A percentile compares a stretch with the other conserved stretches of the same genome.
phyloP scores from a whole-genome alignment of 768 basidiomycete genomes.

The Epithele typhae region DNA sequence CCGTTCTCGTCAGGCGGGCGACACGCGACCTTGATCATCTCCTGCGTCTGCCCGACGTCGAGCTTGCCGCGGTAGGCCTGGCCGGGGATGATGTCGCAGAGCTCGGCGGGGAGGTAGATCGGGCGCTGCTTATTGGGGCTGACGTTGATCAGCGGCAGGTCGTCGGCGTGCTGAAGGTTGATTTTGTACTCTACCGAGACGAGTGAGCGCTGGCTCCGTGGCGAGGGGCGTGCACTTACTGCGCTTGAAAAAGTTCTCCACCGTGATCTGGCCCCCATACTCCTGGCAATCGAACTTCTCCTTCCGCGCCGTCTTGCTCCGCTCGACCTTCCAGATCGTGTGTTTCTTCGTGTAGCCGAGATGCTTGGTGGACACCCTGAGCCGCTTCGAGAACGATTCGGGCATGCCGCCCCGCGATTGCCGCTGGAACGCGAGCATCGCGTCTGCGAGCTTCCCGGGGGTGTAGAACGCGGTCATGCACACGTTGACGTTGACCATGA shows the following conservation, averaged over 20 bases:
- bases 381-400: conserved; percentile 42
- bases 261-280: conserved; percentile 48
- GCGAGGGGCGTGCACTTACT: conserved; percentile 43
- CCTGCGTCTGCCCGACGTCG: conserved; percentile 51
- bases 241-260: conserved; percentile 57
- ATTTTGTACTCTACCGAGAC: conserved; percentile 51
- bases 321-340: conserved; percentile 27
- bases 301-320: conserved; percentile 13
- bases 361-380: conserved; percentile 56
- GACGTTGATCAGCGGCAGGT: conserved; percentile 32
- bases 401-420: conserved; percentile 43
- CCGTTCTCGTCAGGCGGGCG: conserved; percentile 60
- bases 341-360: conserved; percentile 51
- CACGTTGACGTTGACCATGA: conserved; percentile 52
- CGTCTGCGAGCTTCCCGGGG: conserved; percentile 59
- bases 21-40: conserved; percentile 72
- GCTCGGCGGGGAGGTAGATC: conserved; percentile 57
- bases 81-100: conserved; percentile 61
- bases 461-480: conserved; percentile 53
- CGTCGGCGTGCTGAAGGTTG: conserved; percentile 36
- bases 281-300: conserved; percentile 55
- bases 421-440: conserved; percentile 44
- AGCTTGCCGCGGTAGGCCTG: conserved; percentile 61
- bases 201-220: not conserved
- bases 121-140: conserved; percentile 24